These are phyloP conservation scores for Nemania diffusa DNA, from an alignment of 2,329 filamentous ascomycete genomes.

Conservation along the genomic window DNA sequence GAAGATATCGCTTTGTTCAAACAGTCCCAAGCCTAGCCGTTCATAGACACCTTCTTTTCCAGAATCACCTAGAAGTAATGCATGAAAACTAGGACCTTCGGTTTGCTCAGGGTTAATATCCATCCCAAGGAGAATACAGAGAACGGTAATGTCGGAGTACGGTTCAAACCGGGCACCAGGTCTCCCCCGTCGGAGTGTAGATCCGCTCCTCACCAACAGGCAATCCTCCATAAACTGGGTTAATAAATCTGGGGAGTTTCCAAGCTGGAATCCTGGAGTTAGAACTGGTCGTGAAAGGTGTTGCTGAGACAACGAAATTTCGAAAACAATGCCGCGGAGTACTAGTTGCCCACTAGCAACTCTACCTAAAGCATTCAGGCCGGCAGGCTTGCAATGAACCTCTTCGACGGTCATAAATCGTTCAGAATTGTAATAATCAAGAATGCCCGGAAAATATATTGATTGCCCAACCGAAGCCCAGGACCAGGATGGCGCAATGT, in stretches of 20 bases:
- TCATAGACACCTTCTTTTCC: not conserved
- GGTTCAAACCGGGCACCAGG: not conserved
- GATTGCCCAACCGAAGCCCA: constrained; percentile 2
- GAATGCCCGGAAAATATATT: not conserved
- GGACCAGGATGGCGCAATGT: constrained; percentile 5
- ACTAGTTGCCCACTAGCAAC: not conserved
- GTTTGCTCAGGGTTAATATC: not conserved
- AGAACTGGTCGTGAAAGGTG: not conserved
- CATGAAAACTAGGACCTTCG: not conserved
- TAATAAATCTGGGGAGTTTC: not conserved
- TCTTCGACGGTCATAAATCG: not conserved
- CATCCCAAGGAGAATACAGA: not conserved
- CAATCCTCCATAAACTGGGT: not conserved
- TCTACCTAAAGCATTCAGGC: not conserved
- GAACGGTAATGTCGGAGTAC: not conserved
- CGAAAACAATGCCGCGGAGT: not conserved
- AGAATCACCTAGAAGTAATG: not conserved
- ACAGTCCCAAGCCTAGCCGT: not conserved
- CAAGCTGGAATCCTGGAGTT: not conserved
- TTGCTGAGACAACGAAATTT: not conserved
- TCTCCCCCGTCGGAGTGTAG: not conserved
- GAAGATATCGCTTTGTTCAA: not conserved
- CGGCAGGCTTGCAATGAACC: not conserved
- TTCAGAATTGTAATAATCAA: not conserved
- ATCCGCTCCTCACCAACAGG: not conserved